Conservation (phyloP, 2,329 filamentous ascomycete genomes). For the Diatrype stigma region DNA sequence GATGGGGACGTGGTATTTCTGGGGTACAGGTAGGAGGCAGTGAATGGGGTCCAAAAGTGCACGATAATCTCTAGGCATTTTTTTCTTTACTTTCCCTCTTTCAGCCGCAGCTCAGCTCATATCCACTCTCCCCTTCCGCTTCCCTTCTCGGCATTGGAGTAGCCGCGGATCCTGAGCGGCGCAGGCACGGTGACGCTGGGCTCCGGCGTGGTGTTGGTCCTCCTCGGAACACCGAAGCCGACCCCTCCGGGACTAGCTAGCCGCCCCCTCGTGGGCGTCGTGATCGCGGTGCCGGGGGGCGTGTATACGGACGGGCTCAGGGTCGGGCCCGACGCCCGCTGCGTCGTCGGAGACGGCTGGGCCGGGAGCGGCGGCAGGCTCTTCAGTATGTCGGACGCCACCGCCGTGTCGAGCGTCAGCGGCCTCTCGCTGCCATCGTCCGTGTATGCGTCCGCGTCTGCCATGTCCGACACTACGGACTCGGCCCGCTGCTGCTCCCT, state of each 20-base stretch:
- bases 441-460: too few species aligned
- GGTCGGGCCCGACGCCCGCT: slow-evolving; percentile 29
- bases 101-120: not conserved
- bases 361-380: slow-evolving; percentile 34
- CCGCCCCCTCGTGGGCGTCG: slow-evolving; percentile 32
- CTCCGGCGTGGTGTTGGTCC: slow-evolving; percentile 19
- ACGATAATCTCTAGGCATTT: not conserved
- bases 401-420: not conserved
- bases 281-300: not conserved
- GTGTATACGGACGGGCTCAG: slow-evolving; percentile 42
- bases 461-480: slow-evolving; percentile 14
- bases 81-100: not conserved
- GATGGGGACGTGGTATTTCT: too few species aligned
- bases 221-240: slow-evolving; percentile 33
- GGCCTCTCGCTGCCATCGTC: slow-evolving; percentile 17
- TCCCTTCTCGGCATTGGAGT: not conserved
- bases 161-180: not conserved
- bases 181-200: slow-evolving; percentile 1
- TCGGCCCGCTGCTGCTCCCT: slow-evolving; percentile 13
- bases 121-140: not conserved
- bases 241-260: slow-evolving; percentile 41
- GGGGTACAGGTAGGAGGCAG: too few species aligned
- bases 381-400: slow-evolving; percentile 12
- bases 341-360: slow-evolving; percentile 11
- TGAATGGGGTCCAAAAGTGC: not conserved